phyloP scores from a whole-genome alignment of 208 protist genomes.

The Kentomonas sorsogonicus region DNA sequence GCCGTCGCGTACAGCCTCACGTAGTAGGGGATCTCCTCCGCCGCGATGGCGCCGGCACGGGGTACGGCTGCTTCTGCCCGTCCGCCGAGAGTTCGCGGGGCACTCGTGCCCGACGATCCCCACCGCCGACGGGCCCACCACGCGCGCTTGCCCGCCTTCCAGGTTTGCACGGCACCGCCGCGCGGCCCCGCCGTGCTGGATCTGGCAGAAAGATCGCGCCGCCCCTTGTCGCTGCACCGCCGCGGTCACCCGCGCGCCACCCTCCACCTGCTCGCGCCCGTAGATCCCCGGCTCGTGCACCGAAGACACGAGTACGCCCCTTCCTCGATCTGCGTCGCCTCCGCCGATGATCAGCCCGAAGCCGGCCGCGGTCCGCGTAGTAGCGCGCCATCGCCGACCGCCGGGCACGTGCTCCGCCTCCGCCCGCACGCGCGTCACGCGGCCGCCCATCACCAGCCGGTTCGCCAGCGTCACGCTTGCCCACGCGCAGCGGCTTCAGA shows the following conservation, averaged over 20 bases:
- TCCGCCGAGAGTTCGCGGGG: background rate
- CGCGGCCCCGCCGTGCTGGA: too few relatives aligned
- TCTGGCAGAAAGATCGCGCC: conserved; percentile 40
- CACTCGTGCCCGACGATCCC: conserved; percentile 4
- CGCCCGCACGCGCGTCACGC: conserved; percentile 49
- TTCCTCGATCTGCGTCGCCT: conserved; percentile 48
- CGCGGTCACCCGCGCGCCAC: conserved; percentile 44
- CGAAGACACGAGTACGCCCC: conserved; percentile 27
- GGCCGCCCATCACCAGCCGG: conserved; percentile 35
- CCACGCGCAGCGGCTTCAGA: conserved; percentile 32
- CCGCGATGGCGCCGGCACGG: background rate
- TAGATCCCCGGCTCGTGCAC: conserved; percentile 45
- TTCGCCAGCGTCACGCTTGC: conserved; percentile 33
- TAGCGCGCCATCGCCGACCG: conserved; percentile 34
- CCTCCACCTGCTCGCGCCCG: conserved; percentile 35
- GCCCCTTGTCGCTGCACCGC: conserved; percentile 55
- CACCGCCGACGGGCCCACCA: conserved; percentile 1
- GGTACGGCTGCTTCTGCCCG: background rate
- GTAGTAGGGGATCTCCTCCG: conserved; percentile 33
- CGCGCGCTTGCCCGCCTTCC: background rate
- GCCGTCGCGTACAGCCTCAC: conserved; percentile 32
- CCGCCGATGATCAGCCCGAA: conserved; percentile 60
- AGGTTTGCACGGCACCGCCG: conserved; percentile 17
- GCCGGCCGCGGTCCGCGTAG: conserved; percentile 44
- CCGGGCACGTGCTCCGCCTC: conserved; percentile 36